phyloP scores from a whole-genome alignment of 257 asterid species.

The Jasminum sambac region DNA sequence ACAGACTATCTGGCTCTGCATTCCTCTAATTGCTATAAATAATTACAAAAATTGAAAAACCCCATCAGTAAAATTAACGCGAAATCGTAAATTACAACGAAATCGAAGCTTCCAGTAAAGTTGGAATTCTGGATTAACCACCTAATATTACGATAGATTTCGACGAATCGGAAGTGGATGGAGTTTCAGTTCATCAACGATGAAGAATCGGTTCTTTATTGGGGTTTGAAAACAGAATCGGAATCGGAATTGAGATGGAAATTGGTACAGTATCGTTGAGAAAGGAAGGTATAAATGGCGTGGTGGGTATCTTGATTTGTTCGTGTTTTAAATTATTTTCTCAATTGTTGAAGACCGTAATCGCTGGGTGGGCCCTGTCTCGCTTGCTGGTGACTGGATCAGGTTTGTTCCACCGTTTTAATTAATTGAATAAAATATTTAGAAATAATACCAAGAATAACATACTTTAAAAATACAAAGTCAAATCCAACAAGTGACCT shows the following conservation, averaged over 20 bases:
- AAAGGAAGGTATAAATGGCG: background rate
- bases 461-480: too few relatives aligned
- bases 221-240: conserved; percentile 3
- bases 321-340: background rate
- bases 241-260: background rate
- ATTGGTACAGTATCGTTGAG: background rate
- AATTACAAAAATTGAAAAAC: background rate
- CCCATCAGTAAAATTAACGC: background rate
- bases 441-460: too few relatives aligned
- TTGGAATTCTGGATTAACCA: background rate
- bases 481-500: too few relatives aligned
- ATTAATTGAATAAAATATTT: too few relatives aligned
- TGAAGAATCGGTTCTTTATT: background rate
- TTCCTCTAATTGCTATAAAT: conserved; percentile 36
- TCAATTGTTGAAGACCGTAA: background rate
- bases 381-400: background rate
- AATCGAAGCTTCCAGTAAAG: background rate
- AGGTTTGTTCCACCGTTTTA: background rate
- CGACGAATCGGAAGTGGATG: background rate
- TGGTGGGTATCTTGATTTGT: background rate
- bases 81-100: background rate
- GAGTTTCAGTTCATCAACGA: background rate
- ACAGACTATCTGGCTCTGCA: conserved; percentile 96
- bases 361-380: background rate
- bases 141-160: background rate